Conservation (phyloP, 1,139 yeast species). For the Protomyces arabidopsidicola region DNA sequence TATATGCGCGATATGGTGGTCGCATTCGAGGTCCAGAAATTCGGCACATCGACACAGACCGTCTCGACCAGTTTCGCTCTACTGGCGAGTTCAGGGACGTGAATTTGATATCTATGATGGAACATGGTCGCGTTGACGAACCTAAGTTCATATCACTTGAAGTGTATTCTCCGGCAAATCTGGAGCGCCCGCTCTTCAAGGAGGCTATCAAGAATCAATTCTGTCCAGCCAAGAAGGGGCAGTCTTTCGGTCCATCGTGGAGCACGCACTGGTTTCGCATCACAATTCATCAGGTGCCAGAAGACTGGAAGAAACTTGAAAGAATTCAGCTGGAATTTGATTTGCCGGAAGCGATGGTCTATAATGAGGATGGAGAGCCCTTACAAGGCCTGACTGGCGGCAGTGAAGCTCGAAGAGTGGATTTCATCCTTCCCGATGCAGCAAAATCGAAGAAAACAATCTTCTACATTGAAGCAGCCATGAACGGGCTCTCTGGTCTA, state of each 20-base stretch:
- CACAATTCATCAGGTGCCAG: constrained; percentile 56
- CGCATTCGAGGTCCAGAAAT: constrained; percentile 1
- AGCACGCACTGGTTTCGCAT: constrained; percentile 88
- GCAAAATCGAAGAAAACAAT: constrained; percentile 44
- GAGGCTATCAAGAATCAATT: background rate
- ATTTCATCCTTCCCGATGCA: constrained; percentile 51
- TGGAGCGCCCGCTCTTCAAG: constrained; percentile 3
- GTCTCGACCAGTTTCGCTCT: background rate
- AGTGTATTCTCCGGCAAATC: constrained; percentile 1
- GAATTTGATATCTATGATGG: constrained; percentile 2
- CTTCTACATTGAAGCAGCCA: constrained; percentile 82
- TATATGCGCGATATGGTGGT: background rate
- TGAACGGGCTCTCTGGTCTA: constrained; percentile 92
- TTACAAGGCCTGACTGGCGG: constrained; percentile 83
- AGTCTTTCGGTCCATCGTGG: constrained; percentile 93
- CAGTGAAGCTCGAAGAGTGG: constrained; percentile 46
- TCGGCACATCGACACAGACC: constrained; percentile 2
- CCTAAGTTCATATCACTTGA: background rate
- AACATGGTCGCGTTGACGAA: background rate
- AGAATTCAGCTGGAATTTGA: constrained; percentile 78
- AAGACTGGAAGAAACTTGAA: constrained; percentile 49
- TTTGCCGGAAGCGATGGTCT: constrained; percentile 78
- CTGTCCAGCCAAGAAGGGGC: constrained; percentile 52
- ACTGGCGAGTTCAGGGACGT: constrained; percentile 6
- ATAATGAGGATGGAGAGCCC: constrained; percentile 61